Base-by-base conservation (phyloP, 163 green algal genomes). In the Scenedesmus sp. region DNA sequence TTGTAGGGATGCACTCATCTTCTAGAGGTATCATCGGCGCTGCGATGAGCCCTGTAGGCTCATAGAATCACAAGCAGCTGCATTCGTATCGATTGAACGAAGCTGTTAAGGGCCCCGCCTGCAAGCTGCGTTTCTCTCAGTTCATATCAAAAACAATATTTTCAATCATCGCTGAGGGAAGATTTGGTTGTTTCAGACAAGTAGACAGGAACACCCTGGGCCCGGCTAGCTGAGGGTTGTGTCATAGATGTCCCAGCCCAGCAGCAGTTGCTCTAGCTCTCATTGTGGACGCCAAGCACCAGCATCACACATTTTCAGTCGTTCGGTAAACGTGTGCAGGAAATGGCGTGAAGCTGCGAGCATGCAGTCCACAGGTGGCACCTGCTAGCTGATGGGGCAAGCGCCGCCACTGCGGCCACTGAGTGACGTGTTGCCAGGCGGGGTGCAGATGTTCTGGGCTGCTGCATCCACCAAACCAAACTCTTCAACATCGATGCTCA, bases 1-100 rank as follows among this genome's bases (percentile, higher is more conserved):
- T 92, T 18, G 77, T 91, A 10, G 60, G 59, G 18, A 57, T 62
- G n/a, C 55, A 18, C n/a, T 93, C 84, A 9, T 88, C 59, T 3
- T 84, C 82, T 12, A 87, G 62, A 3, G 77, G 62, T 64, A 92
- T 88, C 88, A 92, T 92, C 2, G 56, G 55, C 23, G 77, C 77
- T 56, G 34, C 77, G 46, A 79, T 79, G 23, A 79, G 70, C 70
- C 23, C 13, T 15, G 70, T 2, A 52, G 3, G 84, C 55, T 77
- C 55, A 56, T 54, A 15, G 46, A 59, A 79, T 18, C 55, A 20
- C 55, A 2, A 81, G 84, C 34, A 84, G 84, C 46, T 89, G 56
- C 57, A 81, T 79, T 91, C 84, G 15, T 82, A 67, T 13, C n/a
- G 34, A 46, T 1, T 46, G 34, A 46, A 46, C 34, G 5, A 79